Evolutionary conservation across 768 basidiomycete species (phyloP).

Genomic region (Cubamyces lactineus): DNA sequence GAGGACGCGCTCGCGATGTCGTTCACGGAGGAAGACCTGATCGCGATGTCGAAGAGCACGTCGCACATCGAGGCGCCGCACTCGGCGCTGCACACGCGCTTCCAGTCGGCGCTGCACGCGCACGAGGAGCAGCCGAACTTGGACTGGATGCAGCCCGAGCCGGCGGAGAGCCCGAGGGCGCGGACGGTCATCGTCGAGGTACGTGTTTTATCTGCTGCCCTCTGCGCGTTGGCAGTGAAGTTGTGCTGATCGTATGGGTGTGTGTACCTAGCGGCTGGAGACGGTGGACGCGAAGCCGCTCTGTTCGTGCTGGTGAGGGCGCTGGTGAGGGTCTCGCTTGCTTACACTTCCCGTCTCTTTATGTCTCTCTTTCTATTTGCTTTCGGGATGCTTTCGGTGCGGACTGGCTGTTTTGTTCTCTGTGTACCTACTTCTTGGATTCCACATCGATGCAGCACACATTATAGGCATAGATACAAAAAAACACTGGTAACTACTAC

Average conservation of each 20-base stretch:
- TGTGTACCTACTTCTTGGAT: conserved; percentile 10
- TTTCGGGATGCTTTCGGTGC: conserved; percentile 19
- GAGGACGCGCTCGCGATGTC: conserved; percentile 46
- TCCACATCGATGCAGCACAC: conserved; percentile 1
- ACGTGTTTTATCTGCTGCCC: conserved; percentile 28
- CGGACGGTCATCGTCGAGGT: conserved; percentile 76
- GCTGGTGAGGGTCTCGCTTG: neutral
- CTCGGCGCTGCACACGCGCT: conserved; percentile 39
- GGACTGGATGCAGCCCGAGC: conserved; percentile 50
- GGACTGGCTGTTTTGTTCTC: neutral
- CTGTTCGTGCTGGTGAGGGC: conserved; percentile 57
- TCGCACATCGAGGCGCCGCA: conserved; percentile 65
- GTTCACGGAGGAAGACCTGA: conserved; percentile 69
- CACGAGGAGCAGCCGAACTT: conserved; percentile 39
- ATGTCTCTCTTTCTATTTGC: conserved; percentile 4
- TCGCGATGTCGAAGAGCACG: conserved; percentile 75
- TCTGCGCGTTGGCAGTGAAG: neutral
- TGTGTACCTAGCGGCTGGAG: conserved; percentile 63
- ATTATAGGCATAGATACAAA: conserved; percentile 20
- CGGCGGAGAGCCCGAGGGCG: conserved; percentile 47
- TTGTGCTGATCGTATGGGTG: conserved; percentile 11
- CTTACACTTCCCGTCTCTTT: neutral
- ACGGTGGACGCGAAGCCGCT: conserved; percentile 69
- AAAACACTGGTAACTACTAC: conserved; percentile 17
- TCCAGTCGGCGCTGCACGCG: conserved; percentile 35